Evolutionary conservation across 768 basidiomycete species (phyloP).

Genomic region (Boletus rubescentipes): DNA sequence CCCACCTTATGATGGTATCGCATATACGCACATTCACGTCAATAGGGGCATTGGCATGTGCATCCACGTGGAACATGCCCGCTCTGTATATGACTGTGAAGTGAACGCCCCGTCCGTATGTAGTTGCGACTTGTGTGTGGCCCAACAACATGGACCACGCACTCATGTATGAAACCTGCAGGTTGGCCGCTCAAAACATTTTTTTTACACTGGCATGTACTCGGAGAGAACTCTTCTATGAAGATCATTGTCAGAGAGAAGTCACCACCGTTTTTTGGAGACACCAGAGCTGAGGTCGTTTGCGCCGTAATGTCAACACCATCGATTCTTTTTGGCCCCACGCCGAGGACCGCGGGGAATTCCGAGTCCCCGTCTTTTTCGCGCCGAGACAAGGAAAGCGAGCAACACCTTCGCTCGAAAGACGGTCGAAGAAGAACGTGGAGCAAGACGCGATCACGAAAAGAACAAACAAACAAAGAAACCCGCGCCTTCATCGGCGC

Average conservation of each 20-base stretch:
- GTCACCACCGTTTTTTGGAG: no score
- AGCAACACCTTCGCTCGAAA: neutral
- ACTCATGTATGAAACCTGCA: neutral
- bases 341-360: neutral
- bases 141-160: neutral
- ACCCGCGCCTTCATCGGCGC: no score
- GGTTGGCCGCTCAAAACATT: neutral
- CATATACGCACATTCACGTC: no score
- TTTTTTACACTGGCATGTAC: no score
- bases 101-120: no score
- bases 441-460: no score
- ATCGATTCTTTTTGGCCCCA: neutral
- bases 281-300: no score
- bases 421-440: neutral
- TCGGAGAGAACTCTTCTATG: no score
- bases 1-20: no score
- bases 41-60: neutral
- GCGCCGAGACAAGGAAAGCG: neutral
- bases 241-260: no score
- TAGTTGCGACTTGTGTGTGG: no score
- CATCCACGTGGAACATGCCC: neutral
- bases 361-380: neutral
- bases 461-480: no score
- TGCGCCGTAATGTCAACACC: neutral
- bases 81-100: neutral